These are phyloP conservation scores for Pythium brassicae DNA, from an alignment of 352 stramenopile species.

Conservation along the genomic window DNA sequence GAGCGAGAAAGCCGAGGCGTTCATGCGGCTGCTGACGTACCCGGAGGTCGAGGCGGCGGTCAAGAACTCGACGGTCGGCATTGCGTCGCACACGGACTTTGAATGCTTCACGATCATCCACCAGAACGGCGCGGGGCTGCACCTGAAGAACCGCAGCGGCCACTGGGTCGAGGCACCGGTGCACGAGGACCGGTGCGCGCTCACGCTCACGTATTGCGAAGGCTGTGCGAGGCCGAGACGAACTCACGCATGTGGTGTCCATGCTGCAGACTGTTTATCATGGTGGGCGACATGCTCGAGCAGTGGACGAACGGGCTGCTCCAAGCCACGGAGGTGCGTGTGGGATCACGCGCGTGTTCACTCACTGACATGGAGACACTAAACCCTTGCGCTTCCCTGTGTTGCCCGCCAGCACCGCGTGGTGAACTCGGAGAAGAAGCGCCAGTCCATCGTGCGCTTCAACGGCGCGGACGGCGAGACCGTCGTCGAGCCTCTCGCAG, in stretches of 20 bases:
- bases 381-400: background rate
- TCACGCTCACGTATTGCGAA: background rate
- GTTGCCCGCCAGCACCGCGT: slow-evolving; percentile 51
- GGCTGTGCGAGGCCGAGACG: background rate
- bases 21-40: slow-evolving; percentile 79
- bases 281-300: slow-evolving; percentile 80
- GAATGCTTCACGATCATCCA: slow-evolving; percentile 86
- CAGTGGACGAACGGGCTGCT: slow-evolving; percentile 78
- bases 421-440: slow-evolving; percentile 67
- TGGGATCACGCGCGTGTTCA: too few relatives aligned
- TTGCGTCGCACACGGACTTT: slow-evolving; percentile 82
- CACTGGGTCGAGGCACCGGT: slow-evolving; percentile 70
- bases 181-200: slow-evolving; percentile 51
- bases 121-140: slow-evolving; percentile 69
- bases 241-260: background rate
- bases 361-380: background rate
- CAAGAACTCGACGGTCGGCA: slow-evolving; percentile 69
- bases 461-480: slow-evolving; percentile 73
- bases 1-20: slow-evolving; percentile 62
- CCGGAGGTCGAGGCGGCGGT: slow-evolving; percentile 35
- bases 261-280: slow-evolving; percentile 48
- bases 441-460: slow-evolving; percentile 82
- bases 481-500: slow-evolving; percentile 52
- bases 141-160: slow-evolving; percentile 54
- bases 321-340: slow-evolving; percentile 66